Evolutionary conservation across 164 flowering plant species (phyloP), one percentile per base, ranked within the genome.

Genomic region (Umbellularia californica): DNA sequence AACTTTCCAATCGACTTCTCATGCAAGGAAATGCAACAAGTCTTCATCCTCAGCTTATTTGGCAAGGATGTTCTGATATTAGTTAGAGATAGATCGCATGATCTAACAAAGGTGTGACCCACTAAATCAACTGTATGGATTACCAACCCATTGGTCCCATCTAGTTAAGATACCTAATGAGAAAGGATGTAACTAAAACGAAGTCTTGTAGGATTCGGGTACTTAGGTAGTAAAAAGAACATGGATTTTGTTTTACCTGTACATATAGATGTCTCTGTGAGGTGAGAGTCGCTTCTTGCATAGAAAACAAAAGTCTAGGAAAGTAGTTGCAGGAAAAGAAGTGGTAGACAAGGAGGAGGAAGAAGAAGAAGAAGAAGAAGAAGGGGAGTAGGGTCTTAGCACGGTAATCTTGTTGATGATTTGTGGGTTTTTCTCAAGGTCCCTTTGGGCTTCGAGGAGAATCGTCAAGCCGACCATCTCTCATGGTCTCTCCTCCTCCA

Each of bases 231-330:
- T 30, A 30, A 30, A 7, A 41, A 41, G 47, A 41, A 41, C 47
- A 41, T 9, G 47, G 11, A 9, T 14, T 14, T 55, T 55, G 30
- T 33, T 3, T 85, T 78, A 90, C 95, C 83, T 88, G 87, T 90
- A 89, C 95, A 90, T 90, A 81, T 86, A 89, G 83, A 89, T 89
- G 76, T 91, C 95, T 69, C 82, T 87, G 5, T 84, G 85, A 0
- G 88, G 88, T 68, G 89, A 81, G 68, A 90, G 88, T 19, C 77
- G 85, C 72, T 84, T 80, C n/a, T 70, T 65, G 85, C 95, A 89
- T 71, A 89, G 89, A 79, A 82, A 87, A 67, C 95, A 90, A 0
- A 68, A 70, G 52, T 86, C 88, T 7, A 90, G 86, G 77, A 87
- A 88, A 33, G 77, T 70, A 27, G 77, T 69, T 5, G 73, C 65